Conservation (phyloP, 192 early-diverging fungal genomes). For the Entomortierella lignicola region DNA sequence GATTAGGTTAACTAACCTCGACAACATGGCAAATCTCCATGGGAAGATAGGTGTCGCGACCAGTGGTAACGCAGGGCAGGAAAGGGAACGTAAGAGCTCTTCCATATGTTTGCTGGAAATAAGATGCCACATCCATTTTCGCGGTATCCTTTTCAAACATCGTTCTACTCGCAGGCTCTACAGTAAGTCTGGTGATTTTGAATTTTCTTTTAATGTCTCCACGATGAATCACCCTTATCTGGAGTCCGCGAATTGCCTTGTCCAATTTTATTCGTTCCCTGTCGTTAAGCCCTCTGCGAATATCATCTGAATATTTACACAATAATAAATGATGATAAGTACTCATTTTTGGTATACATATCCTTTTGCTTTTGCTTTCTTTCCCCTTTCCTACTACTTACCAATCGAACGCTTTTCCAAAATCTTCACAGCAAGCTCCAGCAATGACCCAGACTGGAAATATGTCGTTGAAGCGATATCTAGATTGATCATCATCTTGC, state of each 20-base stretch:
- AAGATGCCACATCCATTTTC: slow-evolving; percentile 76
- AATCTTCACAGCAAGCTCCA: slow-evolving; percentile 77
- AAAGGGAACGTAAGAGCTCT: slow-evolving; percentile 77
- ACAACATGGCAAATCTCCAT: slow-evolving; percentile 92
- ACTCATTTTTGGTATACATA: too few relatives aligned
- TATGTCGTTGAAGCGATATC: slow-evolving; percentile 79
- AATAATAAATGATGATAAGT: neutral
- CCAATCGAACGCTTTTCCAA: slow-evolving; percentile 60
- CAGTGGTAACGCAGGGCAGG: slow-evolving; percentile 85
- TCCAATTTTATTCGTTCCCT: slow-evolving; percentile 62
- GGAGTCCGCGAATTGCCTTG: slow-evolving; percentile 63
- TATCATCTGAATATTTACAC: slow-evolving; percentile 42
- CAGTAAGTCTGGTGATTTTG: slow-evolving; percentile 75
- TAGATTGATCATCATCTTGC: slow-evolving; percentile 76
- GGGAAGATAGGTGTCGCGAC: slow-evolving; percentile 79
- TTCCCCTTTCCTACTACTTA: neutral
- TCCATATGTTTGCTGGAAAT: slow-evolving; percentile 83
- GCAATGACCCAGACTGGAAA: slow-evolving; percentile 73
- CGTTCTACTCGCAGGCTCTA: slow-evolving; percentile 72
- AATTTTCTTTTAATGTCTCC: slow-evolving; percentile 79
- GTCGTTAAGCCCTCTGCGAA: slow-evolving; percentile 59
- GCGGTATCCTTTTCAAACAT: slow-evolving; percentile 74
- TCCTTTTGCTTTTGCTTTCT: too few relatives aligned
- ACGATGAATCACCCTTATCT: slow-evolving; percentile 69
- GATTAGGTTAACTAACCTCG: neutral